phyloP scores from a whole-genome alignment of 2,329 filamentous ascomycete species.

The Alternaria incomplexa region DNA sequence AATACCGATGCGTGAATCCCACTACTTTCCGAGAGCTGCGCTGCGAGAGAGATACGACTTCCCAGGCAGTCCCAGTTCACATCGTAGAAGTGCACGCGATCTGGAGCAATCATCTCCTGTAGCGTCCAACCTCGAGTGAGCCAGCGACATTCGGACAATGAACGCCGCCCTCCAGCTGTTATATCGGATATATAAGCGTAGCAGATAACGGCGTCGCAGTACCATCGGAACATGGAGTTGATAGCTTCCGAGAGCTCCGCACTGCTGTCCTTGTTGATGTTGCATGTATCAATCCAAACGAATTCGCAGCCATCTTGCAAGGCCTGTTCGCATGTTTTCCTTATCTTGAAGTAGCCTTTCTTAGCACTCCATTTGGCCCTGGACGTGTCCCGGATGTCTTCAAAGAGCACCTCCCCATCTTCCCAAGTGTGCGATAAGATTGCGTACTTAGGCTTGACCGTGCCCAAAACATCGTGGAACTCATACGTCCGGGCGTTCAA shows the following conservation, averaged over 20 bases:
- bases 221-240: constrained; percentile 17
- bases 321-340: neutral
- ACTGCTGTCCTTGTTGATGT: constrained; percentile 19
- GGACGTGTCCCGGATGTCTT: neutral
- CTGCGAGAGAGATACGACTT: neutral
- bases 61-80: constrained; percentile 15
- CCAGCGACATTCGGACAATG: constrained; percentile 11
- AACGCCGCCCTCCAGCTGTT: fast-evolving
- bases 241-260: constrained; percentile 13
- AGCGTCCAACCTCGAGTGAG: constrained; percentile 25
- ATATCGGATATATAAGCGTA: constrained; percentile 19
- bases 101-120: constrained; percentile 22
- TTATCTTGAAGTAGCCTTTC: neutral
- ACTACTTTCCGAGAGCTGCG: neutral
- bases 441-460: neutral
- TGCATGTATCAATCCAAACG: constrained; percentile 3
- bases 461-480: neutral
- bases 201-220: constrained; percentile 12
- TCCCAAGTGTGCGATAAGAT: neutral
- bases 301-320: neutral
- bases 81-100: constrained; percentile 14
- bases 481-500: neutral
- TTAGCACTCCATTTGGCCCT: neutral
- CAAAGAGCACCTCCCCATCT: neutral
- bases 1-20: neutral